Evolutionary conservation across 2,329 filamentous ascomycete species (phyloP).

Genomic region (Arthrocladium fulminans): DNA sequence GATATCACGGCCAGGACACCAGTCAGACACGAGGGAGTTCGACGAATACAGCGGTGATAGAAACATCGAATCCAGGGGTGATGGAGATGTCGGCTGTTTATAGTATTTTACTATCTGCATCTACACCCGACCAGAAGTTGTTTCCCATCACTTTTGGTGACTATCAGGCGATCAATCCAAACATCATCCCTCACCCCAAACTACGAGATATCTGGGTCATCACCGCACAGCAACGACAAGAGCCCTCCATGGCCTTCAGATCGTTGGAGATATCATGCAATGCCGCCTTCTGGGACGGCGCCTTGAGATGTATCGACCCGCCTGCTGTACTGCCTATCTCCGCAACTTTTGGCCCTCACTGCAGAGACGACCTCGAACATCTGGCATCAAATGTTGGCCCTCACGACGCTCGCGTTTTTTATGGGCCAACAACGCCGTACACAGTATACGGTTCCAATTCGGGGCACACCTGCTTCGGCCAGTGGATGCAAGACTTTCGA

Average conservation of each 20-base stretch:
- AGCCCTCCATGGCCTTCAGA: conserved; percentile 23
- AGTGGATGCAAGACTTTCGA: conserved; percentile 49
- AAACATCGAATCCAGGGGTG: background rate
- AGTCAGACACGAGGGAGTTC: no score
- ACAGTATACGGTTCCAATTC: conserved; percentile 51
- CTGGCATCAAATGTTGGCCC: conserved; percentile 37
- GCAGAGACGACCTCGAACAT: conserved; percentile 35
- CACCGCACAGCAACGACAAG: conserved; percentile 38
- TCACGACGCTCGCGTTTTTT: conserved; percentile 51
- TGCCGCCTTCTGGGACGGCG: conserved; percentile 34
- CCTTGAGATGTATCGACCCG: conserved; percentile 13
- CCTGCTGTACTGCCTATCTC: conserved; percentile 28
- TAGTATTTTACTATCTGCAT: conserved; percentile 38
- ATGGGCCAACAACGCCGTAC: conserved; percentile 44
- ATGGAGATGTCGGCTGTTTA: conserved; percentile 15
- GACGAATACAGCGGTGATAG: no score
- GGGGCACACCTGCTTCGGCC: conserved; percentile 46
- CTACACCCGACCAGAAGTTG: conserved; percentile 39
- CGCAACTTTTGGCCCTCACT: conserved; percentile 38
- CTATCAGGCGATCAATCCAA: conserved; percentile 43
- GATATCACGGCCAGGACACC: no score
- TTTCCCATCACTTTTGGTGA: conserved; percentile 43
- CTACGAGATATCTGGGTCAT: conserved; percentile 43
- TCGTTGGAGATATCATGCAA: conserved; percentile 44
- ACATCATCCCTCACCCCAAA: conserved; percentile 48